Evolutionary conservation across 306 rosid genomes (phyloP), one percentile per base, ranked within the genome.

Genomic region (Acmispon strigosus): DNA sequence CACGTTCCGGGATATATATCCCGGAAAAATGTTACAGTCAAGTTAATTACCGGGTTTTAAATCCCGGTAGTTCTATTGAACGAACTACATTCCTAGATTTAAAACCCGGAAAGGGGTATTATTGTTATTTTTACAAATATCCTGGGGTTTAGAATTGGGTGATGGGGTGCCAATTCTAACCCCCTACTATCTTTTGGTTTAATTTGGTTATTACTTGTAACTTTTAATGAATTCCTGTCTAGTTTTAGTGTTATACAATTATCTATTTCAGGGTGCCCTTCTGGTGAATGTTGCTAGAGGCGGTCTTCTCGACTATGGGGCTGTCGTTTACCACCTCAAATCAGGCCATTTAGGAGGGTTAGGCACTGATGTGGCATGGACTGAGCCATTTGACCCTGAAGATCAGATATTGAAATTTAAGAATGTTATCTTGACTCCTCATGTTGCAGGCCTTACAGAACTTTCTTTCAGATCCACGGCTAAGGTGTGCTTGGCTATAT

Each of bases 281-380:
- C 42, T 93, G 84, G 90, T 93, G 72, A 93, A 90, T 76, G 54
- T 90, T 73, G 87, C 96, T 51, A 84, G 95, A 60, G 96, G 96
- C 3, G 86, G 83, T 69, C 84, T 90, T 66, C 52, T 88, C 14
- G 87, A 90, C 73, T 90, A 88, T 53, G 85, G 85, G n/a, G 83
- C 94, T 72, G 89, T 83, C 72, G 65, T 48, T 9, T 45, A 74
- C 51, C 72, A 76, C 78, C 90, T 93, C 32, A 73, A 84, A 70
- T 84, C 90, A 5, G 86, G 92, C 44, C 90, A 90, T 61, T 78
- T 93, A 27, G 97, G 97, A 62, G 97, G 98, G 69, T 77, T 93
- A 75, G 98, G 88, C 55, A 88, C 85, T 47, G 96, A 93, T 72
- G 97, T 93, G 43, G 89, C 97, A 55, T 93, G 98, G 96, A 86